These are phyloP conservation scores for Nicotiana sylvestris DNA, from an alignment of 257 asterid genomes.

Conservation along the genomic window DNA sequence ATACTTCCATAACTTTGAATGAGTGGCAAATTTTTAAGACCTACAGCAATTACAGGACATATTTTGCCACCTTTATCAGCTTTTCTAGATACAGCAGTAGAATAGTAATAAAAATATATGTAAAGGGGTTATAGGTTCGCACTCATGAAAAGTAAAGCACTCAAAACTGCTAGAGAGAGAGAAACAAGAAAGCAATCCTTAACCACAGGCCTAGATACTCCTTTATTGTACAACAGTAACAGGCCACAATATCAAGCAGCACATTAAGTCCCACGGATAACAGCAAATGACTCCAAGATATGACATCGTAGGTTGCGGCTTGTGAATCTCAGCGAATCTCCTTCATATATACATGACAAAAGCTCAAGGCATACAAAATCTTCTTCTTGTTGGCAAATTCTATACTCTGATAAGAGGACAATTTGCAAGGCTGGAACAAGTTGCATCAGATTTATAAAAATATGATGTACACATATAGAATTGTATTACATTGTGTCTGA, in stretches of 20 bases:
- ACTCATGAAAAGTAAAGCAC: background rate
- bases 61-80: background rate
- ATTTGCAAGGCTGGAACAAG: constrained; percentile 5
- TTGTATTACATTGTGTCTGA: background rate
- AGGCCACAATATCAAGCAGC: background rate
- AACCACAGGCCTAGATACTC: background rate
- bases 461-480: too few species aligned
- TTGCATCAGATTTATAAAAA: background rate
- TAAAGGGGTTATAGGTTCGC: background rate
- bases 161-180: background rate
- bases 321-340: background rate
- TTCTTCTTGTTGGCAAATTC: background rate
- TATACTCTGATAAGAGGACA: background rate
- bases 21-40: constrained; percentile 55
- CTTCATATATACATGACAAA: background rate
- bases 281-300: background rate
- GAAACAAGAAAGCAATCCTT: background rate
- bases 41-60: constrained; percentile 32
- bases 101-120: background rate
- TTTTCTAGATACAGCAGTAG: background rate
- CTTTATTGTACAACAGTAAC: background rate
- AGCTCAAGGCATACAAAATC: background rate
- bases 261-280: background rate
- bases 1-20: constrained; percentile 74
- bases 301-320: background rate